Conservation (phyloP, 345 rosid genomes). For the Linum lewisii region DNA sequence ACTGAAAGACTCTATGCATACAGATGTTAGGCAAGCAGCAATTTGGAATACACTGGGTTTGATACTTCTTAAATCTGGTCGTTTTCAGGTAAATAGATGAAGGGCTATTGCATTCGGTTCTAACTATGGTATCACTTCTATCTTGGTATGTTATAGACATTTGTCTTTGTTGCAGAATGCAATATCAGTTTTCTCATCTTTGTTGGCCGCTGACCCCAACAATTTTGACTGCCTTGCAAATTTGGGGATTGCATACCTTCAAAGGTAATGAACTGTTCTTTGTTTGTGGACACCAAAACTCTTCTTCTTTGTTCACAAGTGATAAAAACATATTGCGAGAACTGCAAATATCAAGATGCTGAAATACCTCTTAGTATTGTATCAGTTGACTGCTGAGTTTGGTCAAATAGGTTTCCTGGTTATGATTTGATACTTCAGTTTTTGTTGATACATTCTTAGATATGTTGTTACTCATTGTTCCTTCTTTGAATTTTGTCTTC, state of each 20-base stretch:
- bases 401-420: too few species aligned
- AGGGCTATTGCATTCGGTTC: constrained; percentile 10
- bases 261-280: constrained; percentile 35
- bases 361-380: too few species aligned
- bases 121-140: constrained; percentile 10
- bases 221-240: constrained; percentile 86
- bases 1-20: constrained; percentile 60
- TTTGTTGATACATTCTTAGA: background rate
- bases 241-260: constrained; percentile 85
- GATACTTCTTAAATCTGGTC: constrained; percentile 81
- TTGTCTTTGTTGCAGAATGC: constrained; percentile 47
- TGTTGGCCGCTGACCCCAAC: constrained; percentile 54
- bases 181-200: constrained; percentile 56
- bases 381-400: too few species aligned
- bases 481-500: background rate
- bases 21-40: constrained; percentile 64
- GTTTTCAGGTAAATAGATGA: constrained; percentile 48
- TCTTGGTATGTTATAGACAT: constrained; percentile 11
- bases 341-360: background rate
- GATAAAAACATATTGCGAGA: background rate
- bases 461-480: too few species aligned
- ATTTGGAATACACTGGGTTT: constrained; percentile 87
- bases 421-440: background rate
- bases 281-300: background rate
- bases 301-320: background rate